Conservation (phyloP, 139 green algal species). For the Desmodesmus armatus region DNA sequence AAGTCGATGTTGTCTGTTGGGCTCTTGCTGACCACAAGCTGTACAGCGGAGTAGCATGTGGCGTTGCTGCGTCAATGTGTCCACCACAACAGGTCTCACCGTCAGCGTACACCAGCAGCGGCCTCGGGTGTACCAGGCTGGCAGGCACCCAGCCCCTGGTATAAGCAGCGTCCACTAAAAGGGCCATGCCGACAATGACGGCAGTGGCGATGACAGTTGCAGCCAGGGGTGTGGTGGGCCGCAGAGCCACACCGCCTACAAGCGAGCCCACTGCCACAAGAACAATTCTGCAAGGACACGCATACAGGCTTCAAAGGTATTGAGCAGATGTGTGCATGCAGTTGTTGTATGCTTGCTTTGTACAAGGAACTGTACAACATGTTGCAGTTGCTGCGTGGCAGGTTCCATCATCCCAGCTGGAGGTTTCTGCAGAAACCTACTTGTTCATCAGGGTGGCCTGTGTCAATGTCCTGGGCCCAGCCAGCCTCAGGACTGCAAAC, state of each 20-base stretch:
- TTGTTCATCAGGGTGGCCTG: conserved; percentile 17
- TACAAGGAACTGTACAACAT: too few relatives aligned
- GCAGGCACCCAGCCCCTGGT: background rate
- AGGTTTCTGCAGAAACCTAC: background rate
- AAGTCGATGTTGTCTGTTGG: background rate
- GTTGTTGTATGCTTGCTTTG: too few relatives aligned
- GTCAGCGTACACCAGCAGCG: conserved; percentile 30
- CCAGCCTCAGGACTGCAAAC: conserved; percentile 15
- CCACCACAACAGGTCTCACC: background rate
- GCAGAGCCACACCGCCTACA: background rate
- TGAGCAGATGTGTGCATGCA: background rate
- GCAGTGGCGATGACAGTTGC: background rate
- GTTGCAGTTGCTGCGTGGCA: background rate
- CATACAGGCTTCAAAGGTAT: background rate
- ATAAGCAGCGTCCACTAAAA: conserved; percentile 18
- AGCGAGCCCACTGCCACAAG: conserved; percentile 20
- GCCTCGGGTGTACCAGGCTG: background rate
- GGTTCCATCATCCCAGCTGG: background rate
- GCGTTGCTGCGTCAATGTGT: too few relatives aligned
- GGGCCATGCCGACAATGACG: conserved; percentile 26
- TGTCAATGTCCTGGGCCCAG: background rate
- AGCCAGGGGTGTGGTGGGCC: conserved; percentile 7
- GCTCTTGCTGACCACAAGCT: background rate
- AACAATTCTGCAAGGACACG: background rate
- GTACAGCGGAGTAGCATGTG: too few relatives aligned